Evolutionary conservation across 1,284 basidiomycete genomes (phyloP).

Genomic region (Heterobasidion occidentale): DNA sequence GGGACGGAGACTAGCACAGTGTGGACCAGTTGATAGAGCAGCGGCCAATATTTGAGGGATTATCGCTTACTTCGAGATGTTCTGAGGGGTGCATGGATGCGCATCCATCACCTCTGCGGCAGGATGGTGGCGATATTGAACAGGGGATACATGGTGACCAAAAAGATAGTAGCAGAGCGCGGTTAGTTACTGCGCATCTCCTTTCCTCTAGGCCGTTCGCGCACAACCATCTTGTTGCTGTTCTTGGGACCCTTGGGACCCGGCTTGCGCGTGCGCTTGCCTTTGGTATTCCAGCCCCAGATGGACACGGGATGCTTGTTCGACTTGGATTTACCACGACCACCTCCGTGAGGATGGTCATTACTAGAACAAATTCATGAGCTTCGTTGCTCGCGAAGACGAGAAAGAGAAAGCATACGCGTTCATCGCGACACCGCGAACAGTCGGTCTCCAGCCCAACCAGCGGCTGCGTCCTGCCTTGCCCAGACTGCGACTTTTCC

Average conservation of each 20-base stretch:
- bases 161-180: background rate
- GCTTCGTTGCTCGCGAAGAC: background rate
- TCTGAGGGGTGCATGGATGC: too few species aligned
- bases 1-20: too few species aligned
- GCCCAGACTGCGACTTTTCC: slow-evolving; percentile 80
- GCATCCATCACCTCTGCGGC: too few species aligned
- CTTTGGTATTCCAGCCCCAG: slow-evolving; percentile 90
- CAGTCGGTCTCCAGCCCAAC: slow-evolving; percentile 82
- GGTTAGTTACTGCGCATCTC: slow-evolving; percentile 44
- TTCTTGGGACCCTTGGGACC: slow-evolving; percentile 79
- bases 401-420: slow-evolving; percentile 46
- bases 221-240: slow-evolving; percentile 93
- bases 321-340: slow-evolving; percentile 95
- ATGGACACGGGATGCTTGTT: slow-evolving; percentile 89
- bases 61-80: too few species aligned
- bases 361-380: slow-evolving; percentile 32
- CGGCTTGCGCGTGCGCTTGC: slow-evolving; percentile 87
- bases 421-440: slow-evolving; percentile 98
- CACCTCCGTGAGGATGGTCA: slow-evolving; percentile 97
- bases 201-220: slow-evolving; percentile 81
- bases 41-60: too few species aligned
- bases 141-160: background rate
- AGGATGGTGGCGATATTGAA: background rate
- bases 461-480: slow-evolving; percentile 91
- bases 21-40: too few species aligned